phyloP scores from a whole-genome alignment of 371 early-diverging fungal species.

The Mycotypha africana region DNA sequence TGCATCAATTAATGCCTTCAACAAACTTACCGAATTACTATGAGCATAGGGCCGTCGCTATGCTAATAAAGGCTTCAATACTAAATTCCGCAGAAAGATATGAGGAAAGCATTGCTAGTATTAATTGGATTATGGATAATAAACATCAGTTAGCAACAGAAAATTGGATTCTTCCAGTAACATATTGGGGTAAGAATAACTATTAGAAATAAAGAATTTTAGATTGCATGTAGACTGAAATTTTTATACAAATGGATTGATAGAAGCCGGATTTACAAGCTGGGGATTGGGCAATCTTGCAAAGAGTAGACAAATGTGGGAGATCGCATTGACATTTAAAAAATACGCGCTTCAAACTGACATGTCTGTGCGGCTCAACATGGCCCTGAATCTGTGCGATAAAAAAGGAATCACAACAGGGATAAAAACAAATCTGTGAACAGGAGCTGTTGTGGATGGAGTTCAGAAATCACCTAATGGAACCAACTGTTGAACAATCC shows the following conservation, averaged over 20 bases:
- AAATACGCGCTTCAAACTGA: slow-evolving; percentile 26
- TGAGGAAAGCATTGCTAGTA: slow-evolving; percentile 19
- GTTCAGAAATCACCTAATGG: too few species aligned
- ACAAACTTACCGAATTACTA: slow-evolving; percentile 16
- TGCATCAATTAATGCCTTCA: slow-evolving; percentile 15
- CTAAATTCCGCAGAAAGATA: slow-evolving; percentile 16
- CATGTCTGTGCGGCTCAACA: slow-evolving; percentile 16
- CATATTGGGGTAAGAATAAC: slow-evolving; percentile 39
- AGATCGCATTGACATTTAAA: slow-evolving; percentile 16
- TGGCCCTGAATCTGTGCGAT: slow-evolving; percentile 21
- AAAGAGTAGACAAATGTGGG: slow-evolving; percentile 26
- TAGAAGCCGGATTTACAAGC: slow-evolving; percentile 44
- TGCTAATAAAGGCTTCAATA: slow-evolving; percentile 17
- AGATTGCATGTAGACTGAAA: too few species aligned
- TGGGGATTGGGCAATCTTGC: slow-evolving; percentile 36
- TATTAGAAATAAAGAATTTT: neutral
- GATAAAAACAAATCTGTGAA: too few species aligned
- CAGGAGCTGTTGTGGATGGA: too few species aligned
- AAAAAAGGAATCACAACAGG: slow-evolving; percentile 27
- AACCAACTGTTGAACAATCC: too few species aligned
- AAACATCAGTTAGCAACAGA: slow-evolving; percentile 31
- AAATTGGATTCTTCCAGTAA: slow-evolving; percentile 46
- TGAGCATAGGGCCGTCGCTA: slow-evolving; percentile 19
- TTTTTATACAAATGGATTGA: too few species aligned
- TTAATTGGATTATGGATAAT: slow-evolving; percentile 50